Base-by-base conservation (phyloP, 2,329 filamentous ascomycete genomes). In the Beauveria rudraprayagi region DNA sequence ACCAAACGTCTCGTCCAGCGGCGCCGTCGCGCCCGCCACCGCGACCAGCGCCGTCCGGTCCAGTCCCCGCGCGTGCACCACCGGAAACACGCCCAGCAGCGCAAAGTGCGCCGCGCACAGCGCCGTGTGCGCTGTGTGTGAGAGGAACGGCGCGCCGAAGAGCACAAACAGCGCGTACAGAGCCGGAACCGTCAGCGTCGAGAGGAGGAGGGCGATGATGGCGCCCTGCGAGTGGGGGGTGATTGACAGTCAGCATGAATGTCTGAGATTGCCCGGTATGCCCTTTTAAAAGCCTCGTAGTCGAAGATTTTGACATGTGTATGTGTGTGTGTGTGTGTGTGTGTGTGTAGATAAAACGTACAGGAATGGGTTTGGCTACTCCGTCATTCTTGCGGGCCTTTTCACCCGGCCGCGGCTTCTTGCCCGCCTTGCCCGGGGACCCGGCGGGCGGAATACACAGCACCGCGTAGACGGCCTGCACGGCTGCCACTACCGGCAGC, bases 111-210 rank as follows among this genome's bases (percentile, higher is more conserved):
- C 83, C 3, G 91, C 89, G 72, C 87, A 89, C 41, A 97, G 85
- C 37, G 90, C 72, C 1, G 94, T 99, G 66, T 95, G 88, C 4
- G 80, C 71, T 56, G 88, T 77, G 72, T 97, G 90, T 1, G 90
- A 91, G 37, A 93, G 90, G 58, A 96, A 79, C 0, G 94, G 94
- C 8, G 93, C 94, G 70, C 94, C 94, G 74, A 97, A 95, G 66
- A 97, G 88, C 69, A 97, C 80, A 68, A 95, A 83, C 43, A 86
- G 75, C 48, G 84, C 71, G 71, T 87, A 80, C 24, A 87, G 67
- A 30, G 72, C 72, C 37, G 93, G 82, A 8, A 89, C 87, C 61
- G 92, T 78, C 65, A 94, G 80, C 2, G 84, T 81, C 2, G 90
- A 86, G 81, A 96, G 70, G 22, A 80, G 65, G 43, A 80, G 69